Percentiles rank a stretch among this genome's conserved stretches.
These are phyloP conservation scores for Enterospora canceri DNA, from an alignment of 371 early-diverging fungal genomes.

Conservation along the genomic window DNA sequence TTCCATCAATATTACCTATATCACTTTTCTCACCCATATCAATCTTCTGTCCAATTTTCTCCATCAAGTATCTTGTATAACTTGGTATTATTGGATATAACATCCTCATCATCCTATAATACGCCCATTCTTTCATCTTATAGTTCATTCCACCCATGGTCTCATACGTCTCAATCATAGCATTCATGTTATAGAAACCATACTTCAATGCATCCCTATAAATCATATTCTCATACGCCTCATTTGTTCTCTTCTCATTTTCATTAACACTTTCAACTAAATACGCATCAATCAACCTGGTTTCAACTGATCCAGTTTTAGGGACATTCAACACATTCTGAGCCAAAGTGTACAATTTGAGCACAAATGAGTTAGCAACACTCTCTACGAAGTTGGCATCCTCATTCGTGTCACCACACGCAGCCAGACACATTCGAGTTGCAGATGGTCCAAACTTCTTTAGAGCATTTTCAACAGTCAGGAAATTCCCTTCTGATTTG, in stretches of 20 bases:
- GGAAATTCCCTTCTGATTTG: conserved; percentile 96
- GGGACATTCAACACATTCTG: conserved; percentile 66
- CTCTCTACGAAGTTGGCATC: conserved; percentile 95
- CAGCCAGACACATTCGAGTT: conserved; percentile 80
- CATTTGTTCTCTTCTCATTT: conserved; percentile 59
- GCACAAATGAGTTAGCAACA: conserved; percentile 85
- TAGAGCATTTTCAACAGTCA: conserved; percentile 73
- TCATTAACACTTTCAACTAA: conserved; percentile 38
- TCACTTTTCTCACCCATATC: not conserved
- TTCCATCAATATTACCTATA: not conserved
- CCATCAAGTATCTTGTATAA: conserved; percentile 21
- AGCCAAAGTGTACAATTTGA: conserved; percentile 73
- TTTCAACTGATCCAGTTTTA: conserved; percentile 18
- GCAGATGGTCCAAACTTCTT: conserved; percentile 87
- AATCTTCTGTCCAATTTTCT: not conserved
- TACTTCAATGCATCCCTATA: conserved; percentile 84
- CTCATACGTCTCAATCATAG: conserved; percentile 65
- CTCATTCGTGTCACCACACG: conserved; percentile 82
- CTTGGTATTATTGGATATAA: conserved; percentile 46
- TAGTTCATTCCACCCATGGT: conserved; percentile 17
- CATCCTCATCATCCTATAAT: conserved; percentile 18
- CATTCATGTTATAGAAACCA: conserved; percentile 76
- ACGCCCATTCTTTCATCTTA: conserved; percentile 8
- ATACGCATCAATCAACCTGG: conserved; percentile 32
- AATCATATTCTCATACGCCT: conserved; percentile 65